Evolutionary conservation across 1,139 yeast genomes (phyloP).

Genomic region (Magnusiomyces suaveolens): DNA sequence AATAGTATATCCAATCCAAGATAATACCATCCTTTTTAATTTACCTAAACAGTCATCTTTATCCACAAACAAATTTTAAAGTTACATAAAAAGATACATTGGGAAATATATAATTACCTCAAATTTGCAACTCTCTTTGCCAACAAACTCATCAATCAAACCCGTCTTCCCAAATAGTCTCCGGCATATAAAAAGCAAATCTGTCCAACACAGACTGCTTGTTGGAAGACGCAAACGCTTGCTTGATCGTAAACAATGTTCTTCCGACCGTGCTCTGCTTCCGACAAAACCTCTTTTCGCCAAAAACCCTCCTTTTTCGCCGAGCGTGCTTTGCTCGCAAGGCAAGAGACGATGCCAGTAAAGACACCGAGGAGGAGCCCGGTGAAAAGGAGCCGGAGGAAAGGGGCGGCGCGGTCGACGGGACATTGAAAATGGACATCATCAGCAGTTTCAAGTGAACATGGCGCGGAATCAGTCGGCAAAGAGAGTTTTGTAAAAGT

Average conservation of each 20-base stretch:
- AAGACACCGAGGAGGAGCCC: not conserved
- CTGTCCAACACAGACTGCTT: not conserved
- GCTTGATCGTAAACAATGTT: not conserved
- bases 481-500: constrained; percentile 10
- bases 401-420: constrained; percentile 7
- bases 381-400: not conserved
- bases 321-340: not conserved
- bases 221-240: not conserved
- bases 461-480: constrained; percentile 9
- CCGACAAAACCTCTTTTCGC: not conserved
- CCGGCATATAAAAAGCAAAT: constrained; percentile 6
- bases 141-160: too few species aligned
- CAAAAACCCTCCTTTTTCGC: not conserved
- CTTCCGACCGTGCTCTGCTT: not conserved
- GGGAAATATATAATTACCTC: too few species aligned
- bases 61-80: too few species aligned
- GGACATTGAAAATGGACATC: constrained; percentile 8
- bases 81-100: too few species aligned
- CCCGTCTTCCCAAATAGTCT: not conserved
- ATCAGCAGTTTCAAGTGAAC: constrained; percentile 8
- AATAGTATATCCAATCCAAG: too few species aligned
- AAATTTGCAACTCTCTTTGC: too few species aligned
- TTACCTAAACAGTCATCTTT: too few species aligned
- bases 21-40: too few species aligned
- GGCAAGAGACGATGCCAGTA: not conserved